Evolutionary conservation across 192 early-diverging fungal species (phyloP).

Genomic region (Radiomyces spectabilis): DNA sequence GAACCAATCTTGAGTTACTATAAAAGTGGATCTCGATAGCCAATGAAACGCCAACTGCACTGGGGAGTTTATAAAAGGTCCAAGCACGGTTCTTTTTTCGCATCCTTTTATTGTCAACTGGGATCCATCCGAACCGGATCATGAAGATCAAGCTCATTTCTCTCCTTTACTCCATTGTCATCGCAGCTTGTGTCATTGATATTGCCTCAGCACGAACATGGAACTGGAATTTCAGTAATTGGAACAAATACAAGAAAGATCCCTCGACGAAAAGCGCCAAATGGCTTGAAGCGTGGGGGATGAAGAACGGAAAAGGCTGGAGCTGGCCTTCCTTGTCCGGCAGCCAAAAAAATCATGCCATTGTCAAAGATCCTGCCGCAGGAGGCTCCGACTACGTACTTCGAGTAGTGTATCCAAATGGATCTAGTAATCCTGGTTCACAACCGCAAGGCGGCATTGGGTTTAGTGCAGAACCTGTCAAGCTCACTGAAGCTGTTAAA

Average conservation of each 20-base stretch:
- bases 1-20: too few relatives aligned
- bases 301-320: constrained; percentile 3
- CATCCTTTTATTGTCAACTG: too few relatives aligned
- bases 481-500: neutral
- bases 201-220: too few relatives aligned
- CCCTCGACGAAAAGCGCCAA: neutral
- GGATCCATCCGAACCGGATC: too few relatives aligned
- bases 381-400: constrained; percentile 5
- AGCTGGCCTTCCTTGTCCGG: neutral
- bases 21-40: too few relatives aligned
- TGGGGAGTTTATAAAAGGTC: too few relatives aligned
- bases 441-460: constrained; percentile 22
- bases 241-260: neutral
- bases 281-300: neutral
- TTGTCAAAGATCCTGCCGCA: constrained; percentile 17
- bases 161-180: too few relatives aligned
- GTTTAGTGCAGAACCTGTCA: constrained; percentile 24
- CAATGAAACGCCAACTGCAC: too few relatives aligned
- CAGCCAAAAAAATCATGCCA: neutral
- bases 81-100: too few relatives aligned
- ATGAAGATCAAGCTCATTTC: too few relatives aligned
- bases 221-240: constrained; percentile 8
- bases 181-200: too few relatives aligned
- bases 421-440: constrained; percentile 16
- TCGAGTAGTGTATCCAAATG: constrained; percentile 22